phyloP scores from a whole-genome alignment of 2,329 filamentous ascomycete species.

The Huntiella moniliformis region DNA sequence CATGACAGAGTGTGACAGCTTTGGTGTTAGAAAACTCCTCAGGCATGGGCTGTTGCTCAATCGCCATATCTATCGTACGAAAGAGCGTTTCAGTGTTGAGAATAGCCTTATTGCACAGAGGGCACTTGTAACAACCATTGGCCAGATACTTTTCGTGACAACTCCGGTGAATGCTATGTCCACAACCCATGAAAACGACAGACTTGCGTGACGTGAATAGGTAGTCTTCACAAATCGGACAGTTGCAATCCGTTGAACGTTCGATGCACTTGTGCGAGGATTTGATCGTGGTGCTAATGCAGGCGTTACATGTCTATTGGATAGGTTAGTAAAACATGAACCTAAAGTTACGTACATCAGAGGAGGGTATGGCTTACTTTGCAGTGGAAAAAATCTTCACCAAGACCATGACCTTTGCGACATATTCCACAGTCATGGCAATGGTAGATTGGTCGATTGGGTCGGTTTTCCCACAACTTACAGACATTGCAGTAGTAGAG shows the following conservation, averaged over 20 bases:
- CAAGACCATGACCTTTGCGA: conserved; percentile 70
- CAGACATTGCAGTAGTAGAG: conserved; percentile 89
- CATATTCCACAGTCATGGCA: conserved; percentile 94
- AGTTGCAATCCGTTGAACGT: conserved; percentile 83
- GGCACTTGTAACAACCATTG: conserved; percentile 82
- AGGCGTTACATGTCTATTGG: conserved; percentile 66
- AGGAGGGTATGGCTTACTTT: conserved; percentile 40
- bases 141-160: conserved; percentile 73
- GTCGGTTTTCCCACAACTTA: conserved; percentile 93
- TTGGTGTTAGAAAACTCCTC: conserved; percentile 59
- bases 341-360: neutral
- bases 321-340: conserved; percentile 11
- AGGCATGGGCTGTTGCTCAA: conserved; percentile 83
- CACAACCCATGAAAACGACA: conserved; percentile 87
- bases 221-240: conserved; percentile 90
- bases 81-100: conserved; percentile 95
- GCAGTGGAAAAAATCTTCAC: conserved; percentile 97
- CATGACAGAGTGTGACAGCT: conserved; percentile 80
- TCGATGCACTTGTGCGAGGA: conserved; percentile 86
- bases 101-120: conserved; percentile 91
- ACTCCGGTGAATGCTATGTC: conserved; percentile 81
- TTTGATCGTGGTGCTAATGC: conserved; percentile 75
- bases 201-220: conserved; percentile 81
- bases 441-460: conserved; percentile 82
- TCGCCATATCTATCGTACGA: conserved; percentile 72